Base-by-base conservation (phyloP, 2,329 filamentous ascomycete genomes). In the Nigrospora oryzae region DNA sequence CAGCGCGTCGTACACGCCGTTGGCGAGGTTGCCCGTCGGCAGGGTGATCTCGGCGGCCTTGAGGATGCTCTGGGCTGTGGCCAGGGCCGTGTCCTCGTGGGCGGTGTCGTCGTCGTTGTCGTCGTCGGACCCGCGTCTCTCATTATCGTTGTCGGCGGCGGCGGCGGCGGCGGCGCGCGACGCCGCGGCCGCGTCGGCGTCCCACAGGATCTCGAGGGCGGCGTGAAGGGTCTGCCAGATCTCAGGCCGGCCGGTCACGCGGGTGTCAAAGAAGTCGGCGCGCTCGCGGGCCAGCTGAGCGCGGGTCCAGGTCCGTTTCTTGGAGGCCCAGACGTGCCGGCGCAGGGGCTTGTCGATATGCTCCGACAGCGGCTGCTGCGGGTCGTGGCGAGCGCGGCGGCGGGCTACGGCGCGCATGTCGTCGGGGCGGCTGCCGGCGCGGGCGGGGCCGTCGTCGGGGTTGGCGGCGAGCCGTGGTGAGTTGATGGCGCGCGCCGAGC, bases 201-300 rank as follows among this genome's bases (percentile, higher is more conserved):
- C 72, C 67, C 84, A 84, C 49, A 95, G 62, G 7, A 86, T 68
- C 49, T 85, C 77, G 15, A 89, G 71, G 0, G 83, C 84, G 1
- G 80, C 69, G 38, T 75, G 75, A 13, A 96, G 63, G 0, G 86
- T 83, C 53, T 79, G 79, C 91, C 91, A 97, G 23, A 93, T 76
- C 63, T 95, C 87, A 5, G 74, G 57, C 4, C 80, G 75, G 2
- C 89, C 89, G 0, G 84, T 86, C 14, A 94, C 87, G 39, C 89
- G 73, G 2, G 90, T 96, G 49, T 96, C 89, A 64, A 95, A 97
- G 71, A 94, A 96, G 49, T 89, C 89, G 40, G 67, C 68, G 40
- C 91, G 78, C 65, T 95, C 87, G 31, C 73, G 73, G 47, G 81
- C 77, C 2, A 95, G 70, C 43, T 83, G 70, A 14, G 66, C 59